Evolutionary conservation across 2,329 filamentous ascomycete genomes (phyloP).

Genomic region (Leptosphaerulina australis): DNA sequence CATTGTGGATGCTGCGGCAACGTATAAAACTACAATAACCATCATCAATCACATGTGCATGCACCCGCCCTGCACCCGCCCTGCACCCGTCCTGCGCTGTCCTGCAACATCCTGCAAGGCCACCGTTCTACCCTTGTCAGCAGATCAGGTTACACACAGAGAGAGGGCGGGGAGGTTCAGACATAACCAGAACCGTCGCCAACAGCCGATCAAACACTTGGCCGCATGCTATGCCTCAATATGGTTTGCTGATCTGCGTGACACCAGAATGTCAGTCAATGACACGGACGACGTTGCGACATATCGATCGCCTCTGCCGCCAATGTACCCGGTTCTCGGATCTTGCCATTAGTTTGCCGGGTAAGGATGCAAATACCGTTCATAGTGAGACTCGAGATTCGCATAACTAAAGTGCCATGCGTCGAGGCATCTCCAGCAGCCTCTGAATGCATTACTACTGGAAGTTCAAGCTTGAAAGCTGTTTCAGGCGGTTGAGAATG

Average conservation of each 20-base stretch:
- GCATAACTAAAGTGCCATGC: not conserved
- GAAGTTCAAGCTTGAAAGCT: not conserved
- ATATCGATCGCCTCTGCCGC: constrained; percentile 15
- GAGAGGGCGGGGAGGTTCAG: too few species aligned
- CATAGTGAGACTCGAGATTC: not conserved
- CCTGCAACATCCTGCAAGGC: constrained; percentile 10
- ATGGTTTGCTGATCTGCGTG: constrained; percentile 1
- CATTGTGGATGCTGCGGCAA: constrained; percentile 20
- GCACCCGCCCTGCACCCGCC: too few species aligned
- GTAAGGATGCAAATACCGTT: not conserved
- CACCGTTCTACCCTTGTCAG: constrained; percentile 23
- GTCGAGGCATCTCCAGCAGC: not conserved
- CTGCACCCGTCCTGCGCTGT: constrained; percentile 1
- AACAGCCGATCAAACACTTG: constrained; percentile 4
- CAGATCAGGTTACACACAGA: constrained; percentile 25
- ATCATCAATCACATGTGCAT: constrained; percentile 36
- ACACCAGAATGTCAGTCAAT: constrained; percentile 6
- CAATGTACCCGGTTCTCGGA: constrained; percentile 19
- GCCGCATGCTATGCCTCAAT: constrained; percentile 7
- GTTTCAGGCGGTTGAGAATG: not conserved
- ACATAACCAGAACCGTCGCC: constrained; percentile 1
- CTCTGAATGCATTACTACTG: not conserved
- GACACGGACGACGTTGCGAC: constrained; percentile 14
- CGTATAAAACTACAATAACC: constrained; percentile 25
- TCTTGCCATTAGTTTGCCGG: constrained; percentile 8